phyloP scores from a whole-genome alignment of 2,329 filamentous ascomycete genomes.

The Tolypocladium pustulatum region DNA sequence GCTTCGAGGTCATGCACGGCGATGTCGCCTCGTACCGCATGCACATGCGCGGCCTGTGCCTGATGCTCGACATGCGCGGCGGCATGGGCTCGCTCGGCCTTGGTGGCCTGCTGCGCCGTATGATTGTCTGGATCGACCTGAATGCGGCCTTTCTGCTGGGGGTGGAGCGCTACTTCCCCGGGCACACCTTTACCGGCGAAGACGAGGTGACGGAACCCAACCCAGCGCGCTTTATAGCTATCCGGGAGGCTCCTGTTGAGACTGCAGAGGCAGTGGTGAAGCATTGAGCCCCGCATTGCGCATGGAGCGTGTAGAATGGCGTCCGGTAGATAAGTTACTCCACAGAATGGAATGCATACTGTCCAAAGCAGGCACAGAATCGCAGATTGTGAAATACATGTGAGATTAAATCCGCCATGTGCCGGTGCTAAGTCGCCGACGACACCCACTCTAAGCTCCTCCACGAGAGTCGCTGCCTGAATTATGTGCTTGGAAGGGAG shows the following conservation, averaged over 20 bases:
- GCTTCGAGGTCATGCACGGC: slow-evolving; percentile 41
- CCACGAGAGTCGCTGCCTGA: background rate
- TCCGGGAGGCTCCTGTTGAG: background rate
- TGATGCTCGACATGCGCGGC: slow-evolving; percentile 32
- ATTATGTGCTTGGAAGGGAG: background rate
- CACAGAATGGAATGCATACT: background rate
- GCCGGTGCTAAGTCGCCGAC: background rate
- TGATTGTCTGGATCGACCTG: slow-evolving; percentile 37
- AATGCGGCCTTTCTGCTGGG: slow-evolving; percentile 26
- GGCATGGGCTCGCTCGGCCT: slow-evolving; percentile 29
- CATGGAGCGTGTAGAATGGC: background rate
- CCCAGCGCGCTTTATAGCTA: slow-evolving; percentile 20
- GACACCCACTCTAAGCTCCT: background rate
- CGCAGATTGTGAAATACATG: background rate
- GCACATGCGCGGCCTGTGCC: slow-evolving; percentile 34
- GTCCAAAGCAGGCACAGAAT: background rate
- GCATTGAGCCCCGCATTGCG: background rate
- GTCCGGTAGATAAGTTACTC: no score
- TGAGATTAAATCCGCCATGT: background rate
- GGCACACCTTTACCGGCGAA: slow-evolving; percentile 11
- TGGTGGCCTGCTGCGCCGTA: slow-evolving; percentile 32
- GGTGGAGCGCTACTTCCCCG: slow-evolving; percentile 19
- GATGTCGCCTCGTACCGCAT: slow-evolving; percentile 27
- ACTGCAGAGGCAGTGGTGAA: background rate
- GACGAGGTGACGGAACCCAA: slow-evolving; percentile 17